These are phyloP conservation scores for Nakazawaea peltata DNA, from an alignment of 805 yeast species.

Conservation along the genomic window DNA sequence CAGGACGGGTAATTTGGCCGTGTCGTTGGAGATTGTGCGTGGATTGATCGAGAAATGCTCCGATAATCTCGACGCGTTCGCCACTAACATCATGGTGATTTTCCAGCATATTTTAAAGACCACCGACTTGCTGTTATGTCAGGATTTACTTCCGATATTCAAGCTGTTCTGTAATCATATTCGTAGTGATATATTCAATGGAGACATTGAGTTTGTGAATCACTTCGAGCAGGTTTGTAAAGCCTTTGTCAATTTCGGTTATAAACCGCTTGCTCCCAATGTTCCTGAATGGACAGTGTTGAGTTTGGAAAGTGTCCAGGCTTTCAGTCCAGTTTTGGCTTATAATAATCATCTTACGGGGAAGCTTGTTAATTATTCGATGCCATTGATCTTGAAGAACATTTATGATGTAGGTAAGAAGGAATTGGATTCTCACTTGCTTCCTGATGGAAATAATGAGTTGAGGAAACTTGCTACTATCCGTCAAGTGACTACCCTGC, in stretches of 20 bases:
- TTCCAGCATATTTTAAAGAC: slow-evolving; percentile 42
- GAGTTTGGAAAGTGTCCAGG: slow-evolving; percentile 30
- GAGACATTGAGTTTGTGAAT: slow-evolving; percentile 34
- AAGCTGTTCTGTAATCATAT: slow-evolving; percentile 28
- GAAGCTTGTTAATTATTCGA: slow-evolving; percentile 23
- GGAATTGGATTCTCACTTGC: slow-evolving; percentile 10
- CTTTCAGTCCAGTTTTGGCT: slow-evolving; percentile 30
- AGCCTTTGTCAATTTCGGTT: slow-evolving; percentile 18
- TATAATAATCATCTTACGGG: slow-evolving; percentile 23
- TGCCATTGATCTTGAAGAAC: slow-evolving; percentile 30
- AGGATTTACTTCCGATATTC: slow-evolving; percentile 41
- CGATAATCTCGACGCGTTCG: slow-evolving; percentile 80
- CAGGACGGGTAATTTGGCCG: slow-evolving; percentile 74
- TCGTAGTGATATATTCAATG: slow-evolving; percentile 33
- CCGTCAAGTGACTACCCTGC: slow-evolving; percentile 18
- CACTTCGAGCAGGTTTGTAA: slow-evolving; percentile 25
- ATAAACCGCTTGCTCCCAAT: slow-evolving; percentile 19
- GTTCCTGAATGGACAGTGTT: slow-evolving; percentile 37
- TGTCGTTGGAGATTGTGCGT: slow-evolving; percentile 62
- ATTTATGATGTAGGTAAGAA: slow-evolving; percentile 16
- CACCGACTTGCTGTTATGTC: slow-evolving; percentile 56
- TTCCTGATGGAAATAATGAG: slow-evolving; percentile 1
- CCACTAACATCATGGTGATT: slow-evolving; percentile 57
- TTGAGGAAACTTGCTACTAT: slow-evolving; percentile 15
- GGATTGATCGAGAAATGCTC: slow-evolving; percentile 69